Percentiles rank a stretch among this genome's conserved stretches.
These are phyloP conservation scores for Penicillium flavigenum DNA, from an alignment of 495 filamentous ascomycete species.

Conservation along the genomic window DNA sequence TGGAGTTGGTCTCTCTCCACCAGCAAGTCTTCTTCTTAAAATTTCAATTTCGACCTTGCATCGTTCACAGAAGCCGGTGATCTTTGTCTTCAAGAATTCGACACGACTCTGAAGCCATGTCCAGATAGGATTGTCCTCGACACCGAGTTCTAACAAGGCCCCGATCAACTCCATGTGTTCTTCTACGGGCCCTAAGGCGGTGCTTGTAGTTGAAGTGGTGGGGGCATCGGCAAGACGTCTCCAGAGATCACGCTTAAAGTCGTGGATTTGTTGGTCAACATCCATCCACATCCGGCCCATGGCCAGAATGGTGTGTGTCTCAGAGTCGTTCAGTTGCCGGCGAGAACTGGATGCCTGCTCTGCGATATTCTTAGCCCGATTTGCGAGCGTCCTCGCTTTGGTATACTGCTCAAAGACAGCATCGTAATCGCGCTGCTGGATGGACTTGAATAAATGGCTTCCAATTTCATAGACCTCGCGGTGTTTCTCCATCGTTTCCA, in stretches of 20 bases:
- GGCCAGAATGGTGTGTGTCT: conserved; percentile 80
- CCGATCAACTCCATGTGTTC: conserved; percentile 88
- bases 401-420: conserved; percentile 81
- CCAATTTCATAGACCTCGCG: conserved; percentile 78
- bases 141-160: conserved; percentile 83
- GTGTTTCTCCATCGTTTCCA: conserved; percentile 70
- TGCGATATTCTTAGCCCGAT: conserved; percentile 66
- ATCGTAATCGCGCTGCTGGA: conserved; percentile 87
- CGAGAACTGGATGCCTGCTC: conserved; percentile 48
- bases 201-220: conserved; percentile 42
- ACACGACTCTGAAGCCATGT: conserved; percentile 87
- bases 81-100: conserved; percentile 82
- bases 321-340: conserved; percentile 61
- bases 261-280: conserved; percentile 76
- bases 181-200: conserved; percentile 55
- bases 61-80: conserved; percentile 72
- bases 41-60: conserved; percentile 91
- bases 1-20: conserved; percentile 65
- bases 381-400: conserved; percentile 70
- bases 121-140: conserved; percentile 94
- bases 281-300: conserved; percentile 95
- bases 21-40: conserved; percentile 73
- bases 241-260: conserved; percentile 89
- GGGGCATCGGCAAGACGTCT: conserved; percentile 63
- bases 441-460: conserved; percentile 73